Conservation (phyloP, 345 rosid species). For the Lumnitzera littorea region DNA sequence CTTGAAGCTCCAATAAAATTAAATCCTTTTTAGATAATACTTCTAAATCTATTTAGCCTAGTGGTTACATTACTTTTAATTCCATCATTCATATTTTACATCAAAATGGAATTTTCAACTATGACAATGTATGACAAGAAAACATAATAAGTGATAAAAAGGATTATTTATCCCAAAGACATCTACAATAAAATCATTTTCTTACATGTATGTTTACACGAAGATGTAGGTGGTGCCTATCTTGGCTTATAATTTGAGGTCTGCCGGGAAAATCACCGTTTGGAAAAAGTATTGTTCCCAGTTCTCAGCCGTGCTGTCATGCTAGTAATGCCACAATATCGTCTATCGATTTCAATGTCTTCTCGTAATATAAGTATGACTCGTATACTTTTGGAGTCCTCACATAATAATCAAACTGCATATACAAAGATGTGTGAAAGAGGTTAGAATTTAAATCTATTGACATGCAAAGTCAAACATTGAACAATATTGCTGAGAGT, state of each 20-base stretch:
- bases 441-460: background rate
- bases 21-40: no score
- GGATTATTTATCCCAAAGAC: background rate
- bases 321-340: constrained; percentile 38
- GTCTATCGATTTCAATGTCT: constrained; percentile 73
- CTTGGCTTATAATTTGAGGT: no score
- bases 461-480: no score
- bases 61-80: no score
- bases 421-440: background rate
- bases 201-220: no score
- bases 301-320: background rate
- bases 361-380: constrained; percentile 81
- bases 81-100: no score
- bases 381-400: constrained; percentile 88
- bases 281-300: background rate
- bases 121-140: background rate
- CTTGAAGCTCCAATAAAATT: no score
- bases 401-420: constrained; percentile 61
- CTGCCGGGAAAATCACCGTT: background rate
- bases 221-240: no score
- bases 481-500: no score
- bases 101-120: no score
- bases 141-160: background rate
- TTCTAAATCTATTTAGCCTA: no score
- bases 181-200: no score